Evolutionary conservation across 371 early-diverging fungal species (phyloP).

Genomic region (Parasitella parasitica): DNA sequence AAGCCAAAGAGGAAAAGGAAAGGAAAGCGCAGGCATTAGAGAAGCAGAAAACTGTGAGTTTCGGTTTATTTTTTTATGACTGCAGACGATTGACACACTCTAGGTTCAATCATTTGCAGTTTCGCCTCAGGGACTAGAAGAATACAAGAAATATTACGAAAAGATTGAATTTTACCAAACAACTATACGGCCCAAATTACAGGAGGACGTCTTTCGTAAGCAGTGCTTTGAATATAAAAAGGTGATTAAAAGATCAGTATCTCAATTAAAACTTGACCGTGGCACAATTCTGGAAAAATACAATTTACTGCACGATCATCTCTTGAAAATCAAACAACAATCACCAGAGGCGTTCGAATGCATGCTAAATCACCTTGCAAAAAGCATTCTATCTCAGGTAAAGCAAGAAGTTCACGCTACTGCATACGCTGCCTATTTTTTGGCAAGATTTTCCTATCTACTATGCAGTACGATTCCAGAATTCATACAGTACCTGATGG

Average conservation of each 20-base stretch:
- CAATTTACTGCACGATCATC: slow-evolving; percentile 42
- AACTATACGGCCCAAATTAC: slow-evolving; percentile 20
- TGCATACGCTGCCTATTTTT: slow-evolving; percentile 64
- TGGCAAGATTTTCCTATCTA: slow-evolving; percentile 68
- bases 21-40: slow-evolving; percentile 28
- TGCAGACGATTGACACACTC: background rate
- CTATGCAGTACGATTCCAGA: slow-evolving; percentile 59
- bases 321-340: slow-evolving; percentile 41
- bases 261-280: slow-evolving; percentile 29
- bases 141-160: slow-evolving; percentile 32
- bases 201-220: slow-evolving; percentile 23
- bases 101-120: slow-evolving; percentile 16
- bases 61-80: background rate
- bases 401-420: slow-evolving; percentile 73
- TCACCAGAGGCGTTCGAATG: slow-evolving; percentile 52
- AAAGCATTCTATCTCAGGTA: slow-evolving; percentile 67
- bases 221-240: slow-evolving; percentile 20
- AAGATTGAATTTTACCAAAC: slow-evolving; percentile 24
- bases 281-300: slow-evolving; percentile 33
- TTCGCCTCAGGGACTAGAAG: slow-evolving; percentile 33
- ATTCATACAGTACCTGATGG: slow-evolving; percentile 69
- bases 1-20: slow-evolving; percentile 18
- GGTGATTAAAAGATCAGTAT: slow-evolving; percentile 22
- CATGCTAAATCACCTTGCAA: slow-evolving; percentile 68
- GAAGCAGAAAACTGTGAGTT: slow-evolving; percentile 12